These are phyloP conservation scores for Ophiognomonia clavigignenti-juglandacearum DNA, from an alignment of 2,329 filamentous ascomycete species.

Conservation along the genomic window DNA sequence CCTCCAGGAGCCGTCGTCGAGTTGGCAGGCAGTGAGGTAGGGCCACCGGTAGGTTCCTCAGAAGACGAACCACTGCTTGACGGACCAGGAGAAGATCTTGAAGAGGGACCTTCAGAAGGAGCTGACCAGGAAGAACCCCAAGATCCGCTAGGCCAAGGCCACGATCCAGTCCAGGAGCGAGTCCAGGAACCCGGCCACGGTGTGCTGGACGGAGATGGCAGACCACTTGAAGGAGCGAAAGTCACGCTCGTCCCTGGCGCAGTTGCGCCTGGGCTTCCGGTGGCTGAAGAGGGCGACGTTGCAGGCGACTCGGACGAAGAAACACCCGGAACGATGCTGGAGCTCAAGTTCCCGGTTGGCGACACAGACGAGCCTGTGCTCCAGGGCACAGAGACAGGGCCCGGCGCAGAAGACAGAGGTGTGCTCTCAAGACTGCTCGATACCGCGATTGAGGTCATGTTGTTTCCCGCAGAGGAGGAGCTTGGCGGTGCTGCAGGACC, in stretches of 20 bases:
- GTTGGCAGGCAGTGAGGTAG: background rate
- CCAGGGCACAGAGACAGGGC: slow-evolving; percentile 1
- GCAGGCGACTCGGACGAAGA: background rate
- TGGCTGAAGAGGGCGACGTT: background rate
- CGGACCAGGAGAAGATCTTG: background rate
- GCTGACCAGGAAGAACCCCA: background rate
- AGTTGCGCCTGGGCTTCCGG: background rate
- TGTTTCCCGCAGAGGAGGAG: background rate
- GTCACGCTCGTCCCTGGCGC: background rate
- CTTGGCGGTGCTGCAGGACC: slow-evolving; percentile 1
- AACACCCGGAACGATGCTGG: background rate
- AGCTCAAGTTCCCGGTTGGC: slow-evolving; percentile 3
- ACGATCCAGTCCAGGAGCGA: no score
- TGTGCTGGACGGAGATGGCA: background rate
- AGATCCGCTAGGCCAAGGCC: background rate
- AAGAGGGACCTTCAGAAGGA: background rate
- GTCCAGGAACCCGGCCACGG: slow-evolving; percentile 1
- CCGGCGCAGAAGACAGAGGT: slow-evolving; percentile 1
- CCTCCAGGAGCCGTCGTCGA: background rate
- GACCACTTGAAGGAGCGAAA: no score
- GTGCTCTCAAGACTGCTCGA: background rate
- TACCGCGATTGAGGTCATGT: background rate
- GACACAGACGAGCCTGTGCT: slow-evolving; percentile 2
- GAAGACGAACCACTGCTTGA: background rate
- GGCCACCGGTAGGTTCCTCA: background rate